Evolutionary conservation across 768 basidiomycete species (phyloP).

Genomic region (Pleurotus djamor): DNA sequence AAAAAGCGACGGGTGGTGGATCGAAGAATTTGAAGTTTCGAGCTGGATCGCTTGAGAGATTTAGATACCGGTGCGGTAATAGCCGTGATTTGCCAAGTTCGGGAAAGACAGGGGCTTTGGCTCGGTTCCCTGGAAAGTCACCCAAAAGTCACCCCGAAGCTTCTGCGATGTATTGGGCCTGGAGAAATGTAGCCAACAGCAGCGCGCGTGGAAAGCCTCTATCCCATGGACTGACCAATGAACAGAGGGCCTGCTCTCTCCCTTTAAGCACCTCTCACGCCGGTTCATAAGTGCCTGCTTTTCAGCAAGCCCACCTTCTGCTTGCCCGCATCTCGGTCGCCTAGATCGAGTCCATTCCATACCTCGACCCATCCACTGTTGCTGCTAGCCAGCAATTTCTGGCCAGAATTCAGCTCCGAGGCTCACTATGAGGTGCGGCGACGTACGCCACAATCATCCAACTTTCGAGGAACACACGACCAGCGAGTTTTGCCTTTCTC

Average conservation of each 20-base stretch:
- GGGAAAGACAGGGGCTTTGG: constrained; percentile 6
- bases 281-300: not conserved
- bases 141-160: constrained; percentile 4
- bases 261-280: constrained; percentile 9
- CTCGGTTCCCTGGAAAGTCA: not conserved
- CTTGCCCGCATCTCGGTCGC: constrained; percentile 1
- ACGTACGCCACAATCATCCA: not conserved
- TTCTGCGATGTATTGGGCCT: constrained; percentile 7
- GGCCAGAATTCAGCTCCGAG: not conserved
- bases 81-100: constrained; percentile 2
- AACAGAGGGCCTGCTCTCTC: not conserved
- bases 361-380: not conserved
- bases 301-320: not conserved
- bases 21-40: too few species aligned
- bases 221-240: not conserved
- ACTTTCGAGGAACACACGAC: constrained; percentile 4
- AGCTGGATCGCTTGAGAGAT: too few species aligned
- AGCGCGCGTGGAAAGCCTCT: constrained; percentile 2
- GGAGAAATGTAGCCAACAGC: constrained; percentile 3
- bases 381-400: not conserved
- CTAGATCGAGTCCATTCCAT: constrained; percentile 1
- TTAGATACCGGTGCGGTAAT: not conserved
- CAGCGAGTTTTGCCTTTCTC: constrained; percentile 4
- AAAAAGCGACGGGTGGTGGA: too few species aligned
- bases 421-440: constrained; percentile 7